phyloP scores from a whole-genome alignment of 352 stramenopile genomes.

The Poterioochromonas sp. region DNA sequence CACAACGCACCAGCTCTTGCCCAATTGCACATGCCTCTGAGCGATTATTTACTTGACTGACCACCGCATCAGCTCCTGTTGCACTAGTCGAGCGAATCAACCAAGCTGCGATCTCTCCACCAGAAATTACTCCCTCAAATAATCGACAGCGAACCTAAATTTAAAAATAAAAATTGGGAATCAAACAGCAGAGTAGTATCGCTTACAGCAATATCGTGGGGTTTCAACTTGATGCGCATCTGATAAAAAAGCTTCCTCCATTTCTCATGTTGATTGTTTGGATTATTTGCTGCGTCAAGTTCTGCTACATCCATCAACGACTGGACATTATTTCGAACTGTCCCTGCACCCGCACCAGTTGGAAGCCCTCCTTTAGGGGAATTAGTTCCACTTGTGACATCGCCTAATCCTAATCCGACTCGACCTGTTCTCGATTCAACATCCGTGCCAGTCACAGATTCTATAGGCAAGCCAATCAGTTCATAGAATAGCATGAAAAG shows the following conservation, averaged over 20 bases:
- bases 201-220: conserved; percentile 13
- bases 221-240: not conserved
- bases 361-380: not conserved
- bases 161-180: not conserved
- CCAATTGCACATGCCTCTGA: conserved; percentile 17
- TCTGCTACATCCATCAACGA: not conserved
- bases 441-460: too few relatives aligned
- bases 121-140: conserved; percentile 31
- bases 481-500: not conserved
- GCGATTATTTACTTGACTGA: not conserved
- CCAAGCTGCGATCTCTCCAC: not conserved
- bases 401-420: not conserved
- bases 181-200: not conserved
- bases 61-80: not conserved
- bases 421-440: not conserved
- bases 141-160: conserved; percentile 17
- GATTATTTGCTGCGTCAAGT: not conserved
- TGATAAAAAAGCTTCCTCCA: conserved; percentile 19
- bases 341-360: not conserved
- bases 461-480: not conserved
- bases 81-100: not conserved
- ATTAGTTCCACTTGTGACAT: not conserved
- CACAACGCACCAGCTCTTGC: conserved; percentile 3
- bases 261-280: conserved; percentile 1
- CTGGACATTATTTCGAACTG: not conserved